Evolutionary conservation across 495 filamentous ascomycete species (phyloP), one percentile per base, ranked within the genome.

Genomic region (Tuber indicum): DNA sequence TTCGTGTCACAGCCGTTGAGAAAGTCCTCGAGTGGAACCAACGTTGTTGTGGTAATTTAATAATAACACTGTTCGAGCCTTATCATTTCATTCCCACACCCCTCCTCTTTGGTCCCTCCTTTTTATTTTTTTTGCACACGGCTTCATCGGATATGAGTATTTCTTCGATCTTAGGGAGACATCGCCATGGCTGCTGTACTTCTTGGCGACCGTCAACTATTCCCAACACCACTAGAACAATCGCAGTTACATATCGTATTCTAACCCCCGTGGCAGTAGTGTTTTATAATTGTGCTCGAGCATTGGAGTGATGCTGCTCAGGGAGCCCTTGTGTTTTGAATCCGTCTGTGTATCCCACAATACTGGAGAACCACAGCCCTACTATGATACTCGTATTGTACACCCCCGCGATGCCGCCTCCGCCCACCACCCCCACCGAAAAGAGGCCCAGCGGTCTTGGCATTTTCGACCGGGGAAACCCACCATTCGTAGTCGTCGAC

Each of bases 21-120:
- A 36, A 66, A 14, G 58, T 66, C 58, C 58, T 66, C 26, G 58
- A 66, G 26, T 66, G 58, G 58, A 66, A 66, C 58, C 26, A 66
- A 66, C 26, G 58, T 36, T 66, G 58, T 66, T 1, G 26, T 66
- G 58, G 58, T 36, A 66, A 66, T 66, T 36, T 66, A 66, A 66
- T 16, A 36, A 66, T 66, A 66, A 32, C 16, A 66, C 14, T 66
- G 32, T 66, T 66, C 58, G 58, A 36, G 58, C 58, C 58, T 36
- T 32, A 66, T 36, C 58, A 66, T 66, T 62, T 62, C 26, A 36
- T 36, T 66, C 58, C 58, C 26, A 32, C 58, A 66, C 58, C 58
- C 52, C 26, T 17, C 58, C 58, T 66, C 26, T 26, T 66, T 9
- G 2, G 52, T 14, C 23, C 12, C 26, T 66, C 12, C 4, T 36